phyloP scores from a whole-genome alignment of 116 monocot genomes.

The Papilionanthe hybrid region DNA sequence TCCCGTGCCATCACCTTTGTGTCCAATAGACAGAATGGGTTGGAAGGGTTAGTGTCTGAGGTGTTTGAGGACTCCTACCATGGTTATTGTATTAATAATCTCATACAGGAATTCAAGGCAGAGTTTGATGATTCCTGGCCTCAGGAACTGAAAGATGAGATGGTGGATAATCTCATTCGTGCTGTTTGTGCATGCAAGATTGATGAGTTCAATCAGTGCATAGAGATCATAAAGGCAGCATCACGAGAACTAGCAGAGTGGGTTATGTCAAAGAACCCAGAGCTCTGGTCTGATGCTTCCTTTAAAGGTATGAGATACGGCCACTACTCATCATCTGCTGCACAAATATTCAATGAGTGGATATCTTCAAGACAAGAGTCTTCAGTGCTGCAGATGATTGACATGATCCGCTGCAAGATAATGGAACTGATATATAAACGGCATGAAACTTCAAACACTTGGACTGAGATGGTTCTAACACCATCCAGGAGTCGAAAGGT shows the following conservation, averaged over 20 bases:
- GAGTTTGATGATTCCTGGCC: slow-evolving; percentile 33
- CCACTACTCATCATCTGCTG: slow-evolving; percentile 19
- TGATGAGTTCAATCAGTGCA: slow-evolving; percentile 31
- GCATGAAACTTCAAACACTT: slow-evolving; percentile 12
- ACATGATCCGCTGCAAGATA: slow-evolving; percentile 24
- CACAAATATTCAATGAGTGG: slow-evolving; percentile 23
- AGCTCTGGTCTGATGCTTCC: slow-evolving; percentile 33
- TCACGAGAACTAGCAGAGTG: slow-evolving; percentile 35
- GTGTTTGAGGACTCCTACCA: slow-evolving; percentile 17
- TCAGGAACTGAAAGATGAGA: slow-evolving; percentile 20
- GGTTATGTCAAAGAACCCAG: slow-evolving; percentile 24
- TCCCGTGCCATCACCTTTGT: slow-evolving; percentile 25
- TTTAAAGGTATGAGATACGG: slow-evolving; percentile 35
- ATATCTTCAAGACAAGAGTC: slow-evolving; percentile 20
- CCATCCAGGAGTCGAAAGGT: slow-evolving; percentile 13
- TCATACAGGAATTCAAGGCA: slow-evolving; percentile 29
- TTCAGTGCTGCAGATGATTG: slow-evolving; percentile 21
- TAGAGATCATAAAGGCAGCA: slow-evolving; percentile 19
- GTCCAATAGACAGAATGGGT: slow-evolving; percentile 22
- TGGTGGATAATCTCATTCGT: slow-evolving; percentile 20
- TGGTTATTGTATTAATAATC: slow-evolving; percentile 22
- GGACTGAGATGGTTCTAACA: slow-evolving; percentile 11
- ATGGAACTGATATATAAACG: slow-evolving; percentile 27
- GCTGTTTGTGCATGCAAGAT: slow-evolving; percentile 30
- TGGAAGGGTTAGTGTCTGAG: slow-evolving; percentile 14